A percentile compares a stretch with the other conserved stretches of the same genome.
These are phyloP conservation scores for Camelina laxa DNA, from an alignment of 345 rosid species.

Conservation along the genomic window DNA sequence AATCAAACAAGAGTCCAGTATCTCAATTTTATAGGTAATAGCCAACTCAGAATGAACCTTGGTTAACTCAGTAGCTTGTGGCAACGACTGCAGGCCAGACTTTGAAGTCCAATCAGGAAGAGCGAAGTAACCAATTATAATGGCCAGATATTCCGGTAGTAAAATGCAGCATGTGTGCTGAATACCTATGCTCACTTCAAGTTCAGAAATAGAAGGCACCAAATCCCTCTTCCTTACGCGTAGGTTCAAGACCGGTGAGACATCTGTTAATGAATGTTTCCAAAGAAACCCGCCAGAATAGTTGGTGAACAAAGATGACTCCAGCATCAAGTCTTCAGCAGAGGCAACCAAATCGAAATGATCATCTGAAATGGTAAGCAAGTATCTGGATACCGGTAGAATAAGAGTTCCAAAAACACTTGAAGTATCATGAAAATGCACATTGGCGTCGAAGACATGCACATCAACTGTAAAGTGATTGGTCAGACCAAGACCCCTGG, in stretches of 20 bases:
- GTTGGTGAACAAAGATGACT: constrained; percentile 69
- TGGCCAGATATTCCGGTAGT: constrained; percentile 74
- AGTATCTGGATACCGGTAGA: constrained; percentile 55
- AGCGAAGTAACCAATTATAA: constrained; percentile 82
- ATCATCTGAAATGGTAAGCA: constrained; percentile 53
- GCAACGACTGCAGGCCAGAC: constrained; percentile 46
- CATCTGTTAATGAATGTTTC: constrained; percentile 61
- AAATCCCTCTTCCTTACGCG: constrained; percentile 61
- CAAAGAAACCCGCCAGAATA: constrained; percentile 63
- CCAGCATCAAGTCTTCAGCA: constrained; percentile 62
- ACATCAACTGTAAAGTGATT: constrained; percentile 51
- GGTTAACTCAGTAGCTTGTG: constrained; percentile 37
- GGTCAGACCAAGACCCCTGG: constrained; percentile 42
- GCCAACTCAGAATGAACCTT: constrained; percentile 37
- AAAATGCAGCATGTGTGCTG: constrained; percentile 83
- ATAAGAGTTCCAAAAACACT: constrained; percentile 68
- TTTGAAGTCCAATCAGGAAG: constrained; percentile 75
- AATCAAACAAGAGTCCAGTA: constrained; percentile 70
- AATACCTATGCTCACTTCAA: constrained; percentile 83
- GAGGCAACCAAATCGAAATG: constrained; percentile 71
- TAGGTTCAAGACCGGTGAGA: constrained; percentile 68
- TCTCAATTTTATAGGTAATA: constrained; percentile 68
- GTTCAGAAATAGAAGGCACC: constrained; percentile 53
- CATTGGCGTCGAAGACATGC: constrained; percentile 54
- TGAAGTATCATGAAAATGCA: constrained; percentile 87